These are phyloP conservation scores for Pestalotiopsis sp. DNA, from an alignment of 2,329 filamentous ascomycete genomes.

Conservation along the genomic window DNA sequence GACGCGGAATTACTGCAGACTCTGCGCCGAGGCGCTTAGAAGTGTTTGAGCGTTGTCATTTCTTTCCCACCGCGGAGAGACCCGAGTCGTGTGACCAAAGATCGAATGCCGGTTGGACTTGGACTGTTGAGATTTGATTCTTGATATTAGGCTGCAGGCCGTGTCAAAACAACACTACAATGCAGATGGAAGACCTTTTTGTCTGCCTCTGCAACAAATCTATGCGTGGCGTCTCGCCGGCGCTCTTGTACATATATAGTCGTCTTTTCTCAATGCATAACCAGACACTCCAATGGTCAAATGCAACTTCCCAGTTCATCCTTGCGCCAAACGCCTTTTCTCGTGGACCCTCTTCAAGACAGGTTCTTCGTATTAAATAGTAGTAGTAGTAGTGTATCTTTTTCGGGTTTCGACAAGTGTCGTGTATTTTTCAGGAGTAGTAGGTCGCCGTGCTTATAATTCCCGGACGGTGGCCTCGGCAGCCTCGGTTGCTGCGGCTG, in stretches of 20 bases:
- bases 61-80: background rate
- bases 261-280: background rate
- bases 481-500: constrained; percentile 25
- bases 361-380: background rate
- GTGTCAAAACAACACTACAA: background rate
- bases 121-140: background rate
- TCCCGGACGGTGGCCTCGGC: constrained; percentile 37
- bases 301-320: background rate
- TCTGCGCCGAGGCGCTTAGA: background rate
- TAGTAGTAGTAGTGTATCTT: background rate
- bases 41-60: background rate
- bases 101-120: background rate
- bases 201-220: background rate
- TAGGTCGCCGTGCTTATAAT: constrained; percentile 30
- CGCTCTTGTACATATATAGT: background rate
- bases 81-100: background rate
- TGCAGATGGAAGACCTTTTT: background rate
- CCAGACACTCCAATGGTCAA: background rate
- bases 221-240: background rate
- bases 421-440: background rate
- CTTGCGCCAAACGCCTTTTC: constrained; percentile 7
- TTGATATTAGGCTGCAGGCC: background rate
- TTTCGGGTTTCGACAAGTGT: background rate
- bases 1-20: background rate
- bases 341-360: background rate